These are phyloP conservation scores for Corinectria fuckeliana DNA, from an alignment of 2,329 filamentous ascomycete species.

Conservation along the genomic window DNA sequence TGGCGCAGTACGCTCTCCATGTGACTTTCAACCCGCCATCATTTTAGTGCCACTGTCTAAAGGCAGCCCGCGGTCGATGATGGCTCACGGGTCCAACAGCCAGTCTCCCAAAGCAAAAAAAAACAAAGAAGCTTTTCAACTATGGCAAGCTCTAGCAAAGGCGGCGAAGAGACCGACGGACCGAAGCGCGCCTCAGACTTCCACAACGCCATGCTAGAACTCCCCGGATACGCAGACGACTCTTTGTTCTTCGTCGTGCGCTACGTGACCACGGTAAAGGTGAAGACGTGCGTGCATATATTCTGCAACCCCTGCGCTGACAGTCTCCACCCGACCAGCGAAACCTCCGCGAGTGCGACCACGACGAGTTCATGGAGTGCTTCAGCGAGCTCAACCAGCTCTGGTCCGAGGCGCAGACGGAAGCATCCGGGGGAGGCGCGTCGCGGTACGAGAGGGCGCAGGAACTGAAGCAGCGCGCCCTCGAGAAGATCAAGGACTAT, in stretches of 20 bases:
- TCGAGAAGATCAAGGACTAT: constrained; percentile 36
- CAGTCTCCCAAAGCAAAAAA: too few species aligned
- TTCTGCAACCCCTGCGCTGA: background rate
- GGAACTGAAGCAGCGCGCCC: constrained; percentile 30
- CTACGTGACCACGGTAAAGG: constrained; percentile 35
- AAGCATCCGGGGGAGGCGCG: background rate
- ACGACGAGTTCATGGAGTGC: constrained; percentile 31
- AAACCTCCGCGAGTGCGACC: constrained; percentile 36
- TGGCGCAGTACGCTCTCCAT: constrained; percentile 16
- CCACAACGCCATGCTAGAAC: constrained; percentile 34
- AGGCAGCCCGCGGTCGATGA: background rate
- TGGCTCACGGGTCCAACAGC: too few species aligned
- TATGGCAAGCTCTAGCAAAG: constrained; percentile 12
- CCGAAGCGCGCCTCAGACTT: constrained; percentile 38
- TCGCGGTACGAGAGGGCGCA: constrained; percentile 17
- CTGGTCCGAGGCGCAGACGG: constrained; percentile 15
- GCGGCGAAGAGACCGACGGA: constrained; percentile 18
- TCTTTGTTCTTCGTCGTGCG: constrained; percentile 40
- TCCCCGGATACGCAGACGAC: constrained; percentile 41
- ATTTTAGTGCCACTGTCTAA: background rate
- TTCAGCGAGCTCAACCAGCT: constrained; percentile 24
- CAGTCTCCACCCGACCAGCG: constrained; percentile 16
- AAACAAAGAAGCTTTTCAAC: too few species aligned
- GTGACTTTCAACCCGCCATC: constrained; percentile 2
- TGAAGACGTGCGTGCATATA: background rate